Percentiles rank a stretch among this genome's conserved stretches.
phyloP scores from a whole-genome alignment of 345 rosid species.

The Diplotaxis tenuifolia region DNA sequence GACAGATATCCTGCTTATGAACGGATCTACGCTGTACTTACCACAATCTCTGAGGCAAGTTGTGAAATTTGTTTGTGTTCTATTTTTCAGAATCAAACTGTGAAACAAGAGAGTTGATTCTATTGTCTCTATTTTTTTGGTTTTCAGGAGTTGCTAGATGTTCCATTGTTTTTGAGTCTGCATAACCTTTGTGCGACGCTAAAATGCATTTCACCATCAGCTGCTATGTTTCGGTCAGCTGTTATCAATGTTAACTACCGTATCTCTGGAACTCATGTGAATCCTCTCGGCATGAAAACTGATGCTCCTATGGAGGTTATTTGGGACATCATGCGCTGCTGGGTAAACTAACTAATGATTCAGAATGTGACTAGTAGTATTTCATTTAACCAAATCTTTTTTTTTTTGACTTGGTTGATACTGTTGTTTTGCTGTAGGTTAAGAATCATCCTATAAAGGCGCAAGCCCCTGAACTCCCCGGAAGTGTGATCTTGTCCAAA shows the following conservation, averaged over 20 bases:
- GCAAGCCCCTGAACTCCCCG: constrained; percentile 74
- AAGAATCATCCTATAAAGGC: constrained; percentile 90
- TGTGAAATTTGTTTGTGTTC: background rate
- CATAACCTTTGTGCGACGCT: constrained; percentile 90
- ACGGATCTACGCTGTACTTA: constrained; percentile 81
- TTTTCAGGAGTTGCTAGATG: constrained; percentile 84
- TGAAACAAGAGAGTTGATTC: background rate
- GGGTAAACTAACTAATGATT: constrained; percentile 75
- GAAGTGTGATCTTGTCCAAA: constrained; percentile 65
- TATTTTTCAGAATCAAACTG: background rate
- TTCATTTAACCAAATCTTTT: constrained; percentile 63
- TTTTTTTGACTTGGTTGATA: constrained; percentile 14
- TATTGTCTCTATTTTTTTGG: background rate
- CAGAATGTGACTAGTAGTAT: constrained; percentile 50
- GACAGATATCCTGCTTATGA: constrained; percentile 87
- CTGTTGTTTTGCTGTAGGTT: constrained; percentile 50
- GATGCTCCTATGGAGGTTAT: constrained; percentile 96
- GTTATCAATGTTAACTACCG: constrained; percentile 85
- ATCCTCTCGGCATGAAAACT: constrained; percentile 83
- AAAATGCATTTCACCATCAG: constrained; percentile 89
- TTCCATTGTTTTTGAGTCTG: constrained; percentile 84
- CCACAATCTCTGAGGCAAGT: constrained; percentile 83
- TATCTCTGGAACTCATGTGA: constrained; percentile 86
- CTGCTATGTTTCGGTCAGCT: constrained; percentile 81
- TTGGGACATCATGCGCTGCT: constrained; percentile 98